Percentiles rank a stretch among this genome's conserved stretches.
Conservation (phyloP, 2,329 filamentous ascomycete genomes). For the Phyllosticta citribraziliensis region DNA sequence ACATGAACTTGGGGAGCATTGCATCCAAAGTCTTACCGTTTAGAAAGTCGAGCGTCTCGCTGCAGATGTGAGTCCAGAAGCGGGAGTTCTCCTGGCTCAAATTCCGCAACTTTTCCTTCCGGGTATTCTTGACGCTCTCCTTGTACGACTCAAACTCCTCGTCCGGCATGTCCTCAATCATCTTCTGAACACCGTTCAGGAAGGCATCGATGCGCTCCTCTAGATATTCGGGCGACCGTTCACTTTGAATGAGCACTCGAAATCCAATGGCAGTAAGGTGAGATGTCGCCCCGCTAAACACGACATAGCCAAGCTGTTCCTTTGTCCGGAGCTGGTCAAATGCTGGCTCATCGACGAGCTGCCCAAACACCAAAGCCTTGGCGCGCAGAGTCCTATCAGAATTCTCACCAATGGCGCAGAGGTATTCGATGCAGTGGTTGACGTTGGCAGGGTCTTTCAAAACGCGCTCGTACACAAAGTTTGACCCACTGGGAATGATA, state of each 20-base stretch:
- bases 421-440: slow-evolving; percentile 44
- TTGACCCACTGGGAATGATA: slow-evolving; percentile 66
- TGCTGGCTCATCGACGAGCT: slow-evolving; percentile 84
- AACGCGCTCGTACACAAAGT: slow-evolving; percentile 71
- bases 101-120: slow-evolving; percentile 88
- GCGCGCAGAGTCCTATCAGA: slow-evolving; percentile 61
- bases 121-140: slow-evolving; percentile 74
- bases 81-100: slow-evolving; percentile 72
- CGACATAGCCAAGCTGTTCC: slow-evolving; percentile 94
- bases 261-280: slow-evolving; percentile 69
- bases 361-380: slow-evolving; percentile 70
- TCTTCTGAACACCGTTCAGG: slow-evolving; percentile 56
- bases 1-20: neutral
- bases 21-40: slow-evolving; percentile 50
- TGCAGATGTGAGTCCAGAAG: slow-evolving; percentile 77
- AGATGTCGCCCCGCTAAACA: slow-evolving; percentile 69
- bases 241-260: slow-evolving; percentile 86
- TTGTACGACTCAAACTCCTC: slow-evolving; percentile 86
- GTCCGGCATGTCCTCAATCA: slow-evolving; percentile 65
- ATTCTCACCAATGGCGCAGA: slow-evolving; percentile 33
- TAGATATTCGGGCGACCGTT: slow-evolving; percentile 72
- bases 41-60: slow-evolving; percentile 83
- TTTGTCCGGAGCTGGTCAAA: slow-evolving; percentile 95
- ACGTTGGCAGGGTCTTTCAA: slow-evolving; percentile 83
- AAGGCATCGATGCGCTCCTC: slow-evolving; percentile 84